A percentile compares a stretch with the other conserved stretches of the same genome.
Evolutionary conservation across 169 alveolate genomes (phyloP).

Genomic region (Plasmodium malariae): DNA sequence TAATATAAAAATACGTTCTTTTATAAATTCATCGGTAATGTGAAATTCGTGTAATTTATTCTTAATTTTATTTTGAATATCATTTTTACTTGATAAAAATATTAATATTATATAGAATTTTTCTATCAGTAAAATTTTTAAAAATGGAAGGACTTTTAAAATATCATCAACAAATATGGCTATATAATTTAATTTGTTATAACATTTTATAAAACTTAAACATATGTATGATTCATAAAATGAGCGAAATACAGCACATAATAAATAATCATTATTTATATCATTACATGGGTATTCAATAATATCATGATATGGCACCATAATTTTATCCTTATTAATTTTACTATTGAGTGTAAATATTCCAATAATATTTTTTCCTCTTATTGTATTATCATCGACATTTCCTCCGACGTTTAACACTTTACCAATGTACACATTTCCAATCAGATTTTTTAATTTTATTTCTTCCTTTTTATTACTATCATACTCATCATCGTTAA

Average conservation of each 20-base stretch:
- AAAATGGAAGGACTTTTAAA: slow-evolving; percentile 48
- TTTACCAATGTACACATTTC: slow-evolving; percentile 60
- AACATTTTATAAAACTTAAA: slow-evolving; percentile 15
- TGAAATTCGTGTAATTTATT: slow-evolving; percentile 40
- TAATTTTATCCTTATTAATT: slow-evolving; percentile 28
- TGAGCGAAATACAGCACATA: slow-evolving; percentile 56
- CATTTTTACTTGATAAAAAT: slow-evolving; percentile 35
- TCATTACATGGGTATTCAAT: slow-evolving; percentile 50
- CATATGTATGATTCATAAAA: slow-evolving; percentile 66
- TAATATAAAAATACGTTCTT: slow-evolving; percentile 40
- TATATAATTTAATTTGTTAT: slow-evolving; percentile 18
- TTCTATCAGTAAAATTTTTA: slow-evolving; percentile 24
- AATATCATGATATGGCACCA: slow-evolving; percentile 49
- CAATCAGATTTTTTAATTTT: slow-evolving; percentile 31
- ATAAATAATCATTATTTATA: slow-evolving; percentile 21
- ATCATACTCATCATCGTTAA: no score
- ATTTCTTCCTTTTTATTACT: slow-evolving; percentile 1
- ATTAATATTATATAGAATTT: slow-evolving; percentile 27
- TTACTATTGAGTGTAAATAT: slow-evolving; percentile 58
- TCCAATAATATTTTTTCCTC: slow-evolving; percentile 48
- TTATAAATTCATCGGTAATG: slow-evolving; percentile 11
- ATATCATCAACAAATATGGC: slow-evolving; percentile 46
- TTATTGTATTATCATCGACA: background rate
- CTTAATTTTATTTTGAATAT: slow-evolving; percentile 16
- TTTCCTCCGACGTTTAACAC: slow-evolving; percentile 32